These are phyloP conservation scores for Nitzschia sp. DNA, from an alignment of 108 stramenopile species.

Conservation along the genomic window DNA sequence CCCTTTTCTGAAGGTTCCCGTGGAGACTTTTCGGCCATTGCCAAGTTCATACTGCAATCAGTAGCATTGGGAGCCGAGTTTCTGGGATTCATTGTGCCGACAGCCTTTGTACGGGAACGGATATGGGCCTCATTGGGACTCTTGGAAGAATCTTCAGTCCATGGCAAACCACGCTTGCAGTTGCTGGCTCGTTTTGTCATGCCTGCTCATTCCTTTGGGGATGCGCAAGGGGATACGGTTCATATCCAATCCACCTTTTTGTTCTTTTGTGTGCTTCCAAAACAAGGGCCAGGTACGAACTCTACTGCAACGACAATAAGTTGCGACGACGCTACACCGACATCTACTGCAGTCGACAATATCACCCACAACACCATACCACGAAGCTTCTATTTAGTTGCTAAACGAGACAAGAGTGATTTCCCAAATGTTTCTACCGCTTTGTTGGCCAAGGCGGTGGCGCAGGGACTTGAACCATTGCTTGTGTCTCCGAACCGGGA, in stretches of 20 bases:
- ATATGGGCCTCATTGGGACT: conserved; percentile 42
- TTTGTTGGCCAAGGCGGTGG: conserved; percentile 24
- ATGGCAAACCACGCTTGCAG: background rate
- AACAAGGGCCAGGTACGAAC: background rate
- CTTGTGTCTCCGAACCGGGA: conserved; percentile 11
- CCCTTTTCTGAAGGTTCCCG: conserved; percentile 39
- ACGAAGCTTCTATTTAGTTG: conserved; percentile 1
- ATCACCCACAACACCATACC: no score
- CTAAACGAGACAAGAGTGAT: conserved; percentile 32
- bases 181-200: conserved; percentile 33
- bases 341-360: no score
- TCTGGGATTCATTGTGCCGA: conserved; percentile 41
- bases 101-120: conserved; percentile 38
- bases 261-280: conserved; percentile 22
- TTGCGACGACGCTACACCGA: no score
- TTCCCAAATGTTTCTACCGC: conserved; percentile 35
- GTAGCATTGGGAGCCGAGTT: conserved; percentile 24
- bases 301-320: no score
- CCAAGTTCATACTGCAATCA: conserved; percentile 42
- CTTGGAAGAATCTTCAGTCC: no score
- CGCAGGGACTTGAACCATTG: conserved; percentile 17
- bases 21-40: conserved; percentile 42
- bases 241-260: conserved; percentile 41
- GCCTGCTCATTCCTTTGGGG: conserved; percentile 45
- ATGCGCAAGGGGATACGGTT: conserved; percentile 24